Evolutionary conservation across 2,329 filamentous ascomycete genomes (phyloP), one percentile per base, ranked within the genome.

Genomic region (Aspergillus jensenii): DNA sequence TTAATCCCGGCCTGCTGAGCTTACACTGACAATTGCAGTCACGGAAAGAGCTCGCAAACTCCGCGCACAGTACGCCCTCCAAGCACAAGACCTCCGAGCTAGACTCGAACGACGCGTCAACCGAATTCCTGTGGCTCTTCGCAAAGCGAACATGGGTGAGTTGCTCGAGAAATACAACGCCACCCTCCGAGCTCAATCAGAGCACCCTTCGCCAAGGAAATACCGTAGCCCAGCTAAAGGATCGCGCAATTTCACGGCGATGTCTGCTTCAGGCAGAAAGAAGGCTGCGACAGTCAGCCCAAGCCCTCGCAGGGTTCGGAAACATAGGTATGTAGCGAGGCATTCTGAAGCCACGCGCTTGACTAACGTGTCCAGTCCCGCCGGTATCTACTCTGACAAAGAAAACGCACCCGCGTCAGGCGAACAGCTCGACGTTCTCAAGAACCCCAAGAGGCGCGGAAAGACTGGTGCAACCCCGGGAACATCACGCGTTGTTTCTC

Each of bases 51-150:
- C 91, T 61, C 86, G 93, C 66, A 92, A 93, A 74, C 81, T 98
- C 60, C 87, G 93, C 67, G 89, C 93, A 6, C 92, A 96, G 73
- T 96, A 96, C 78, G 88, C 89, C 59, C 83, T 96, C 9, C 93
- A 96, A 75, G 90, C 92, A 21, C 90, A 93, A 73, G 90, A 90
- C 62, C 83, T 98, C 40, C 86, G 90, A 60, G 88, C 91, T 59
- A 88, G 93, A 60, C 88, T 99, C 52, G 93, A 97, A 75, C 90
- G 96, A 78, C 90, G 95, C 76, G 84, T 98, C 73, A 96, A 97
- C 72, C 88, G 95, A 54, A 95, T 98, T 52, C 95, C 95, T 7
- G 84, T 86, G 66, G 83, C 87, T 15, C 78, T 96, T 62, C 87
- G 93, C 59, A 90, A 89, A 69, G 82, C 86, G 61, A 96, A 86